Base-by-base conservation (phyloP, 1,284 basidiomycete species). In the Cryptococcus maquisensis region DNA sequence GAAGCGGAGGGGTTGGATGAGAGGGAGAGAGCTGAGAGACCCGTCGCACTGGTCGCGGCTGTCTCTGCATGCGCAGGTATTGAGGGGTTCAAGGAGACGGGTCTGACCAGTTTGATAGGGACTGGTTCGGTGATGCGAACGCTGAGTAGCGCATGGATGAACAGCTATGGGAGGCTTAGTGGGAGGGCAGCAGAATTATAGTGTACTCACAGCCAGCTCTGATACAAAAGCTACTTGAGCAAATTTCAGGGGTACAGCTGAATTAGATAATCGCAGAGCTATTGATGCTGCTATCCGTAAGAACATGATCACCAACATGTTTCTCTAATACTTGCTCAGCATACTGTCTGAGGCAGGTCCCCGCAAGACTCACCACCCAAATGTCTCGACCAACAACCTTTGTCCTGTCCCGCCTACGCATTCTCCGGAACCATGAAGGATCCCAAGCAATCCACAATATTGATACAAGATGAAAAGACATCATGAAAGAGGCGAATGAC, bases 361-460 rank as follows among this genome's bases (percentile, higher is more conserved):
- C 28, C 53, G 43, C 39, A 10, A 18, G 1, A 65, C 69, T 53
- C 46, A 69, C 71, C 1, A 67, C 53, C 72, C 72, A 73, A 15
- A 50, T 53, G 6, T 49, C 46, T n/a, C 65, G 46, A 1, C 70
- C 69, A 7, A 51, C 38, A 1, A 64, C 51, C 26, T 53, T 61
- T 13, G 52, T 40, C 32, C 47, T 42, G 9, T 54, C 45, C 3
- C 56, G 51, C 6, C 38, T 51, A 23, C 60, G 46, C 1, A 50
- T 46, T 4, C 61, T 51, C 0, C 55, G 48, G 0, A 68, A 57
- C 69, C 68, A 70, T 20, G 64, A 64, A 6, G 73, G 73, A 54
- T 74, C 69, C 73, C 73, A 74, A 1, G 63, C 63, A 2, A 67
- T 64, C 71, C 70, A 73, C 2, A 65, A 35, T 10, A 73, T 61